Conservation (phyloP, 1,139 yeast species). For the Magnusiomyces paraingens region DNA sequence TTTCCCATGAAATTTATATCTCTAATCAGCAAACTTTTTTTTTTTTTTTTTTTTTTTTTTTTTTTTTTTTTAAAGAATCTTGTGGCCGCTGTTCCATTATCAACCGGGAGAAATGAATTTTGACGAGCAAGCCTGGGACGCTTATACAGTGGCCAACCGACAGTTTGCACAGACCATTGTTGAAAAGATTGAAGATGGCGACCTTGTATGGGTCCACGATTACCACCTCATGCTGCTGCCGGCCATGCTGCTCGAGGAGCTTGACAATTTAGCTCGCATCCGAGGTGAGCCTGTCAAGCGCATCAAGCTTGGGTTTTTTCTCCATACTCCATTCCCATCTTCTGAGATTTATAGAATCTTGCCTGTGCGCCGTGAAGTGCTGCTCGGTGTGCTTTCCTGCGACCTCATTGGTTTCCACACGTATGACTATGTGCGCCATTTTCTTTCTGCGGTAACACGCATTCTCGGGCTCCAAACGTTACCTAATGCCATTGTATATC, state of each 20-base stretch:
- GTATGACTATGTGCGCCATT: slow-evolving; percentile 99
- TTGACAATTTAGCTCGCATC: slow-evolving; percentile 36
- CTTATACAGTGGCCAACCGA: slow-evolving; percentile 89
- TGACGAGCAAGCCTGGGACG: slow-evolving; percentile 97
- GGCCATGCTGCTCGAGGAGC: slow-evolving; percentile 68
- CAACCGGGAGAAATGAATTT: slow-evolving; percentile 99
- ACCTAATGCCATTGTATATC: slow-evolving; percentile 84
- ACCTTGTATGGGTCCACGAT: slow-evolving; percentile 96
- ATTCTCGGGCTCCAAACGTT: slow-evolving; percentile 75
- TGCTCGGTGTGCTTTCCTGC: slow-evolving; percentile 87
- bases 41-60: neutral
- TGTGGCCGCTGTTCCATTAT: slow-evolving; percentile 98
- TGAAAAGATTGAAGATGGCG: slow-evolving; percentile 68
- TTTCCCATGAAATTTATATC: no score
- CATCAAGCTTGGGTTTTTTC: slow-evolving; percentile 81
- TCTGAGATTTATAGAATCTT: slow-evolving; percentile 90
- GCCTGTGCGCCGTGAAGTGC: slow-evolving; percentile 90
- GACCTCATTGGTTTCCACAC: slow-evolving; percentile 97
- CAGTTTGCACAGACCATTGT: slow-evolving; percentile 74
- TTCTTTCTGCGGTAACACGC: slow-evolving; percentile 83
- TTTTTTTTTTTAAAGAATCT: slow-evolving; percentile 41
- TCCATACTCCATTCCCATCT: slow-evolving; percentile 98
- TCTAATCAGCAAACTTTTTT: neutral
- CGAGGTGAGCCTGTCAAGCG: slow-evolving; percentile 34
- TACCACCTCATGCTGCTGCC: slow-evolving; percentile 95